Evolutionary conservation across 306 rosid species (phyloP), one percentile per base, ranked within the genome.

Genomic region (Glycine tomentella): DNA sequence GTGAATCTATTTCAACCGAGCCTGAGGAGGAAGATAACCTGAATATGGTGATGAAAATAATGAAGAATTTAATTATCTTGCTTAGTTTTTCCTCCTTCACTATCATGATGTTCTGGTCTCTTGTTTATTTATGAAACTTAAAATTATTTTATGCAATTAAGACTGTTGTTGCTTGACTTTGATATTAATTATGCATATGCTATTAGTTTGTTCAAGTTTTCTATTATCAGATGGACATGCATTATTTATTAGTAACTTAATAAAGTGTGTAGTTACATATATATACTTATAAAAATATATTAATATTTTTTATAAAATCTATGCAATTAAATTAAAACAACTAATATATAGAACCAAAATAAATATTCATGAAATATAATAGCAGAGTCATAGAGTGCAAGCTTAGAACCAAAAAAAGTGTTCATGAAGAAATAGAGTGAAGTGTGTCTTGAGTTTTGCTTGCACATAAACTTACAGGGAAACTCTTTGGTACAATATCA

Each of bases 401-500:
- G 36, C 44, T 38, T 15, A 42, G 69, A 73, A 52, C 53, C 33
- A 59, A 25, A 72, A 67, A 67, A 38, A 36, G 58, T 17, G 3
- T 46, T 61, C 5, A 11, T 17, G 31, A 38, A 64, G 14, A 52
- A 51, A 75, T 17, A 68, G 34, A 69, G 55, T 7, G 6, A 38
- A 67, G 40, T 25, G 20, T 62, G 48, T 8, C 50, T 48, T 0
- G 50, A 52, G 50, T 20, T n/a, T 44, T 42, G 67, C 58, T 59
- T 9, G 80, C 48, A 50, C 7, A 2, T 15, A 73, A 78, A 77
- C 83, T 72, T 85, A 85, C 88, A 5, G 86, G 86, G 71, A 66
- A 85, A 74, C 81, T 81, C 74, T 81, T 85, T 1, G 83, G 81
- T 13, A 59, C n/a, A 67, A 78, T 67, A 85, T 57, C 83, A 42